Conservation (phyloP, 495 filamentous ascomycete species). For the Neurospora sp. region DNA sequence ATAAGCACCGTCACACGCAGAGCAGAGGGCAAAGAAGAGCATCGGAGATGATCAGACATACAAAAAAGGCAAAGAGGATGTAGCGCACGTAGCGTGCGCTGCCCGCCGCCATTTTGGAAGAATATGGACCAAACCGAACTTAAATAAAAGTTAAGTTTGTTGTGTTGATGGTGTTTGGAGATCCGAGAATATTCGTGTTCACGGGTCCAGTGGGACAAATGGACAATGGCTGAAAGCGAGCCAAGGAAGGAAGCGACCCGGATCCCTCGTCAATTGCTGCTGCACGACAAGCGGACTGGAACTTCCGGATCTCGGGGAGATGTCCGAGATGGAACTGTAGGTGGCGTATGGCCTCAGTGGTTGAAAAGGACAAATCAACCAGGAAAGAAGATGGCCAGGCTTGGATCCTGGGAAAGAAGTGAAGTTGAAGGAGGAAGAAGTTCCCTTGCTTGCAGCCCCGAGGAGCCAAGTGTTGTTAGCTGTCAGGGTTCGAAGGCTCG, state of each 20-base stretch:
- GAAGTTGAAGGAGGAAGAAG: background rate
- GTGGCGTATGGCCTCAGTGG: background rate
- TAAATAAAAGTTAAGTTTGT: background rate
- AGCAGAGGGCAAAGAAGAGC: background rate
- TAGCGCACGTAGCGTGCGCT: constrained; percentile 73
- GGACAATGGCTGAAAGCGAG: background rate
- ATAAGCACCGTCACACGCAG: background rate
- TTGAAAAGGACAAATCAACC: background rate
- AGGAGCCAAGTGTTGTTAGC: background rate
- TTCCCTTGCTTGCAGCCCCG: background rate
- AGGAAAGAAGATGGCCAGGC: background rate
- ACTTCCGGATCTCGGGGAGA: background rate
- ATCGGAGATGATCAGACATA: constrained; percentile 34
- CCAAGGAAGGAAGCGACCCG: background rate
- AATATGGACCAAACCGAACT: background rate
- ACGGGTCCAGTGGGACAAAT: background rate
- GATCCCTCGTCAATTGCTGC: background rate
- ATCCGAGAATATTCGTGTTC: background rate
- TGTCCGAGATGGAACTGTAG: background rate
- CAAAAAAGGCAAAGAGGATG: constrained; percentile 76
- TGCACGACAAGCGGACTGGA: background rate
- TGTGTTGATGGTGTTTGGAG: background rate
- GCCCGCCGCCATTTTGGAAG: constrained; percentile 51
- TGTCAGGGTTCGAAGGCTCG: background rate
- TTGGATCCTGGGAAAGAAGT: background rate